Evolutionary conservation across 75 land plant species (phyloP), one percentile per base, ranked within the genome.

Genomic region (Ceratopteris richardii): DNA sequence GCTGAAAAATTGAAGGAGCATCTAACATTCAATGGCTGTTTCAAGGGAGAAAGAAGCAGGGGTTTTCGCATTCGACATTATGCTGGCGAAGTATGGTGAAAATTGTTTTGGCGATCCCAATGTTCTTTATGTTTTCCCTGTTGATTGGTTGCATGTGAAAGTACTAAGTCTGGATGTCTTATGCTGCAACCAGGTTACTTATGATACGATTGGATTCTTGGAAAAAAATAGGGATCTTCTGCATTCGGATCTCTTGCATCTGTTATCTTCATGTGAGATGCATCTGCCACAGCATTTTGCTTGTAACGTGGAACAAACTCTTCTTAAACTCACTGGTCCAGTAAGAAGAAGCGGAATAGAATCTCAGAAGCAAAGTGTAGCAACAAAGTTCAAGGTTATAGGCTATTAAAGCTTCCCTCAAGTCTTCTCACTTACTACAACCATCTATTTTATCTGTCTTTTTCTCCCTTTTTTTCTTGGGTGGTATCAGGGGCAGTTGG

Each of bases 181-280:
- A n/a, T n/a, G n/a, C n/a, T n/a, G n/a, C n/a, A 40, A 40, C 9
- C 70, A 93, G 98, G 98, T 93, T 55, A 48, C 63, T 1, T 93
- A 93, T 65, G 87, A 85, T 42, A 89, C 96, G 47, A 65, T 43
- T 62, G 90, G 87, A 0, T 82, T 93, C 61, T 64, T 93, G 81
- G 96, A 85, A 68, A 93, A 86, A 71, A 93, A 93, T 70, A 80
- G 87, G 74, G 98, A 93, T 70, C 51, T 74, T 40, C 62, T 89
- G 58, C 96, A 85, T 59, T 25, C 75, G 48, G 87, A 83, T 55
- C 71, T 62, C 29, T 60, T 85, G 59, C 80, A 85, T 56, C 81
- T 93, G 12, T 70, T 93, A 14, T 70, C 82, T 27, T 80, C 90
- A 27, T 89, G 87, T 59, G 61, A 46, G 44, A 40, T 54, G 42